phyloP scores from a whole-genome alignment of 2,329 filamentous ascomycete genomes.

The Fusarium sp. region DNA sequence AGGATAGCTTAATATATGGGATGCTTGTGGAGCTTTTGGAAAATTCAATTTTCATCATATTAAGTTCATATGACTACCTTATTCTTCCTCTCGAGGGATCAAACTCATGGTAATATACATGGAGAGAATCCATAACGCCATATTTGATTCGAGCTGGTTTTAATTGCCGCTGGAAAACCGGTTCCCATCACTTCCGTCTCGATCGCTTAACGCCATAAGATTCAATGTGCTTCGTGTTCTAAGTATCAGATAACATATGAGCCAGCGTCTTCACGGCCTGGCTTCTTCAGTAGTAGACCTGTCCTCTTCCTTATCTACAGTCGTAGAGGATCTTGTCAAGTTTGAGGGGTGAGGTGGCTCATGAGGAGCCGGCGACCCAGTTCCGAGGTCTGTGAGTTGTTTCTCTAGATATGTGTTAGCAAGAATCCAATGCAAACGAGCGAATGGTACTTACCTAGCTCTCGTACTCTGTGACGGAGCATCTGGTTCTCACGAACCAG shows the following conservation, averaged over 20 bases:
- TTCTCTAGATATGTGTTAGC: slow-evolving; percentile 52
- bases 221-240: not conserved
- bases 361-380: slow-evolving; percentile 45
- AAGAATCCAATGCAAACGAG: no score
- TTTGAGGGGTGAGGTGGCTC: slow-evolving; percentile 60
- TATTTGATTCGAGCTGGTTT: not conserved
- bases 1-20: not conserved
- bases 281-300: slow-evolving; percentile 17
- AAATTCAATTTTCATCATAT: not conserved
- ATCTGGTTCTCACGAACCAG: slow-evolving; percentile 83
- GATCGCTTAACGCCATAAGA: slow-evolving; percentile 24
- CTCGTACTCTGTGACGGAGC: slow-evolving; percentile 76
- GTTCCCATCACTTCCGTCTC: not conserved
- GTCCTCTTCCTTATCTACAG: slow-evolving; percentile 50
- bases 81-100: not conserved
- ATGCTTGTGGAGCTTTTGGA: not conserved
- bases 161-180: not conserved
- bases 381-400: slow-evolving; percentile 56
- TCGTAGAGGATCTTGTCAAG: slow-evolving; percentile 56
- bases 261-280: slow-evolving; percentile 12
- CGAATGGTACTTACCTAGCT: slow-evolving; percentile 62
- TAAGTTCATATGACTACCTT: not conserved
- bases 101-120: not conserved
- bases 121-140: slow-evolving; percentile 14
- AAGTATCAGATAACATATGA: not conserved